phyloP scores from a whole-genome alignment of 345 rosid species.

The Pugionium dolabratum region DNA sequence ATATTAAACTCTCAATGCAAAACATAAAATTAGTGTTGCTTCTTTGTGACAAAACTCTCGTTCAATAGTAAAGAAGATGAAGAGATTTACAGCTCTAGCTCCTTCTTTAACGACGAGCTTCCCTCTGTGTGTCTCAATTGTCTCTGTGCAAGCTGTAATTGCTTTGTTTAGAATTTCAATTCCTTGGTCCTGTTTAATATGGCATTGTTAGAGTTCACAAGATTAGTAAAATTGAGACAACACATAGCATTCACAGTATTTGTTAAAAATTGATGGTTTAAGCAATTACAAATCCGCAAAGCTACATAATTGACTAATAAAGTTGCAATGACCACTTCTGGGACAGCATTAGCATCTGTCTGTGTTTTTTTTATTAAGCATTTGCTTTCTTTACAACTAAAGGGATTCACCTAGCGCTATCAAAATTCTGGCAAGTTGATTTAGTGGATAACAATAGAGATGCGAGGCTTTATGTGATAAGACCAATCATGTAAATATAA shows the following conservation, averaged over 20 bases:
- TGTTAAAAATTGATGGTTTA: background rate
- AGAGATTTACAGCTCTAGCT: constrained; percentile 80
- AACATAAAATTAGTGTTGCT: too few species aligned
- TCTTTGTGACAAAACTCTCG: background rate
- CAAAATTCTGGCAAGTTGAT: constrained; percentile 8
- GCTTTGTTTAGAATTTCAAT: constrained; percentile 73
- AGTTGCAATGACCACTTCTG: constrained; percentile 8
- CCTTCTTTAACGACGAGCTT: constrained; percentile 81
- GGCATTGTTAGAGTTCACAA: background rate
- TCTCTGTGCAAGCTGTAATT: constrained; percentile 71
- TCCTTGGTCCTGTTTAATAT: constrained; percentile 79
- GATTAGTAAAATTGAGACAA: constrained; percentile 8
- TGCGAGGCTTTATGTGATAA: background rate
- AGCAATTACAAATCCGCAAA: background rate
- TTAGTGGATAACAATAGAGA: background rate
- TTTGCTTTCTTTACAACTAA: background rate
- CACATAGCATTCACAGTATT: background rate
- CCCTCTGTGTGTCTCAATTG: constrained; percentile 81
- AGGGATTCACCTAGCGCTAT: background rate
- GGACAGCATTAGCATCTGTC: background rate
- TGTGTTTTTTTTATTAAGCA: background rate
- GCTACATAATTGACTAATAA: constrained; percentile 1
- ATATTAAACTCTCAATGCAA: background rate
- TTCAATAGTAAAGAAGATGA: constrained; percentile 15
- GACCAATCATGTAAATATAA: background rate